phyloP scores from a whole-genome alignment of 345 rosid species.

The thale cress (Arabidopsis thaliana) region DNA sequence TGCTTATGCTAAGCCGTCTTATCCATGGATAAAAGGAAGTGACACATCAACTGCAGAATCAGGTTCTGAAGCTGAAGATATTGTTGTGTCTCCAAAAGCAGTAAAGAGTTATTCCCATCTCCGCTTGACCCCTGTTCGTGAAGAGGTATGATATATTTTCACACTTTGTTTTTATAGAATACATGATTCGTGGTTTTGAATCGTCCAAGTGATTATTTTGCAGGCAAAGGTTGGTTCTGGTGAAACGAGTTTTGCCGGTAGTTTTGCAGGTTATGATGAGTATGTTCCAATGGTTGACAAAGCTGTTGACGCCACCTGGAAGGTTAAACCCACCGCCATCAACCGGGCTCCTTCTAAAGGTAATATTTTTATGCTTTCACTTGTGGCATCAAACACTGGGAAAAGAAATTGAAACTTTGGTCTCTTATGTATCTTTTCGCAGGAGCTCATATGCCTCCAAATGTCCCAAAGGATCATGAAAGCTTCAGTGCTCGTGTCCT shows the following conservation, averaged over 20 bases:
- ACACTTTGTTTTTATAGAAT: neutral
- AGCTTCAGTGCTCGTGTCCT: slow-evolving; percentile 59
- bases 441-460: slow-evolving; percentile 52
- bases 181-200: slow-evolving; percentile 1
- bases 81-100: slow-evolving; percentile 86
- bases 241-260: slow-evolving; percentile 63
- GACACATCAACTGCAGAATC: slow-evolving; percentile 99
- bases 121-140: slow-evolving; percentile 94
- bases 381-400: slow-evolving; percentile 27
- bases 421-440: slow-evolving; percentile 37
- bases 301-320: slow-evolving; percentile 91
- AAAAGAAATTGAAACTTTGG: slow-evolving; percentile 26
- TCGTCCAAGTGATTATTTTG: slow-evolving; percentile 31
- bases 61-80: slow-evolving; percentile 98
- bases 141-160: slow-evolving; percentile 64
- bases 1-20: slow-evolving; percentile 89
- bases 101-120: slow-evolving; percentile 80
- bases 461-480: slow-evolving; percentile 57
- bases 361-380: slow-evolving; percentile 21
- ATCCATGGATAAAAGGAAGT: slow-evolving; percentile 85
- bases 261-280: slow-evolving; percentile 94
- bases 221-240: slow-evolving; percentile 73
- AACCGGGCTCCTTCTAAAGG: slow-evolving; percentile 69
- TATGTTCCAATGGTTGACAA: slow-evolving; percentile 98
- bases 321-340: slow-evolving; percentile 58